Base-by-base conservation (phyloP, 2,329 filamentous ascomycete genomes). In the Grosmannia huntii region DNA sequence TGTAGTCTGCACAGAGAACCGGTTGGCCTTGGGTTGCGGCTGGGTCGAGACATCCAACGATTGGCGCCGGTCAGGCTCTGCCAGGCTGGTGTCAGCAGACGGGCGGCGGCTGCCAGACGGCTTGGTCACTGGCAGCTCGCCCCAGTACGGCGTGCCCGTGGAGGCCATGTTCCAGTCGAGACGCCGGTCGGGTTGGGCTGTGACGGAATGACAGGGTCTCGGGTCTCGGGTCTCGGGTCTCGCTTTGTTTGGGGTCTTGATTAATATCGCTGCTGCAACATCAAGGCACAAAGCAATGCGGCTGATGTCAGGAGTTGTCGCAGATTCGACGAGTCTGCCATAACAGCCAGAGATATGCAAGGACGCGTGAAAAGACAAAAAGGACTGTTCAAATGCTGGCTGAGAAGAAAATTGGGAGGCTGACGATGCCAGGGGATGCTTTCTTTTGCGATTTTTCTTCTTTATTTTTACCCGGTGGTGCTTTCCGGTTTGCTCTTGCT, bases 1-100 rank as follows among this genome's bases (percentile, higher is more conserved):
- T 65, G 75, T 71, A 58, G 81, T 83, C 71, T 83, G 81, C 59
- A 73, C 69, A 25, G 82, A 85, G 60, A 69, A 70, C 61, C 79
- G 76, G 64, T 80, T 77, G 61, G 75, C 70, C 66, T 72, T 76
- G 63, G 72, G 70, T 60, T 72, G 72, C 60, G 70, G 70, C 64
- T 72, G 72, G 61, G 70, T 62, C 60, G 64, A 56, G 23, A 53
- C 59, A 60, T 72, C 71, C 62, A 71, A 66, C 60, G 70, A 69
- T 60, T 66, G 66, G 59, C 67, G 67, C 61, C 64, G 68, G 60
- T 70, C 65, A 3, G 53, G 33, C 33, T 54, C 52, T 9, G n/a
- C 16, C 10, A 3, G 23, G 19, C 23, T 48, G 44, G 44, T n/a
- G 16, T 38, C 36, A 38, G 66, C 68, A 59, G 72, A 72, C 59